Base-by-base conservation (phyloP, 202 grass and related monocot species). In the Miscanthus sacchariflorus region DNA sequence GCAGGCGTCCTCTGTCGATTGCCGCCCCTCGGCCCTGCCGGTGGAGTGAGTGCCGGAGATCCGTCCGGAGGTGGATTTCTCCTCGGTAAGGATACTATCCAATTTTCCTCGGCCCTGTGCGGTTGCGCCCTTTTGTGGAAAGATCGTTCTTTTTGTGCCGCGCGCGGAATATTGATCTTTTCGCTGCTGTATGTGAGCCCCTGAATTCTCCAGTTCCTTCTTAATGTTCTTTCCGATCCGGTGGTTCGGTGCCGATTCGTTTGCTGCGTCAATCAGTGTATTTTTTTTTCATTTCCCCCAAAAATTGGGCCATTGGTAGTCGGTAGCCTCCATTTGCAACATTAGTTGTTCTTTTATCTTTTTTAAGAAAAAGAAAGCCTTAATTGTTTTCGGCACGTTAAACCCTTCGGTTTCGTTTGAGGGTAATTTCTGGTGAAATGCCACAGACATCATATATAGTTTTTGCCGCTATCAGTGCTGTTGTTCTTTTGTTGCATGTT, bases 21-120 rank as follows among this genome's bases (percentile, higher is more conserved):
- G 27, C 61, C 50, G 30, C 33, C 68, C 21, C 72, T 17, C 12
- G 24, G 48, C 46, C 30, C 48, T 42, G 35, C 68, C 24, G 56
- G 52, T 43, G 50, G 33, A 25, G 30, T 42, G 70, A 46, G 70
- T 35, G 39, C 70, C 3, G 15, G 24, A 30, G 70, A 48, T 76
- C 38, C 40, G 12, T 74, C 70, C 15, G 52, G 39, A n/a, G 1
- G 21, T 24, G 58, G 58, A 63, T 63, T 66, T 28, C 24, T 64
- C 12, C n/a, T 21, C 18, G 69, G 81, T 84, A 84, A 74, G 81
- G 38, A 30, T 24, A n/a, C 52, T n/a, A 11, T 66, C 63, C 10
- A 28, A 12, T 24, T 12, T 28, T 66, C 63, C 63, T 27, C 63
- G 61, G 23, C 4, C 10, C 21, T n/a, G 54, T 59, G 54, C 56